Evolutionary conservation across 2,329 filamentous ascomycete species (phyloP), one percentile per base, ranked within the genome.

Genomic region (Achaetomium macrosporum): DNA sequence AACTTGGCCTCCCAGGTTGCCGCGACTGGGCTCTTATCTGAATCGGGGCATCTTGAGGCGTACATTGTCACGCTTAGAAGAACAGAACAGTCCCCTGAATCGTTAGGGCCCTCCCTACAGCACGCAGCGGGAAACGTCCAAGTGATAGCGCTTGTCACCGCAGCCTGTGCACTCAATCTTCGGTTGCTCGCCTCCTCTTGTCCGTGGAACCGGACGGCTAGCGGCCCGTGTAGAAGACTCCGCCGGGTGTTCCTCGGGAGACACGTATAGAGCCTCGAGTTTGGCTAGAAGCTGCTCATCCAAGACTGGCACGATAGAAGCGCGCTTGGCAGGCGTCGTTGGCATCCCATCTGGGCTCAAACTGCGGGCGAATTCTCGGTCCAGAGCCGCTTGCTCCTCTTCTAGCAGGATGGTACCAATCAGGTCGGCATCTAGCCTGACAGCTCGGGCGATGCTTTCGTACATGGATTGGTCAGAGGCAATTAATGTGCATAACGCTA

Each of bases 361-460:
- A 10, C 17, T 8, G 12, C 54, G 12, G n/a, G 61, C 61, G 13
- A 59, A 2, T 5, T 51, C 47, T 15, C 53, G 36, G 45, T 64
- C 62, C 10, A 31, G 33, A 2, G 16, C 36, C 1, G 50, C 47
- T 40, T 52, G 60, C 5, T 55, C 40, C 15, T 63, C 61, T 11
- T 57, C 47, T 1, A 31, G 29, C 20, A 50, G 7, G 2, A 51
- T 13, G 5, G 43, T 42, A 8, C 45, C 10, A 17, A 63, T 56
- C 0, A 50, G 17, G 10, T 30, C 42, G 10, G 50, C 58, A 16
- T 62, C 61, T 7, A 19, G 13, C 2, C 15, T n/a, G 15, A 60
- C 53, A 1, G 61, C 62, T 1, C 16, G 42, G n/a, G 56, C 52
- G 12, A 64, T 57, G 54, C 62, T 63, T 30, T 16, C 9, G 49